Evolutionary conservation across 257 asterid genomes (phyloP), one percentile per base, ranked within the genome.

Genomic region (Solanum gandarillasii): DNA sequence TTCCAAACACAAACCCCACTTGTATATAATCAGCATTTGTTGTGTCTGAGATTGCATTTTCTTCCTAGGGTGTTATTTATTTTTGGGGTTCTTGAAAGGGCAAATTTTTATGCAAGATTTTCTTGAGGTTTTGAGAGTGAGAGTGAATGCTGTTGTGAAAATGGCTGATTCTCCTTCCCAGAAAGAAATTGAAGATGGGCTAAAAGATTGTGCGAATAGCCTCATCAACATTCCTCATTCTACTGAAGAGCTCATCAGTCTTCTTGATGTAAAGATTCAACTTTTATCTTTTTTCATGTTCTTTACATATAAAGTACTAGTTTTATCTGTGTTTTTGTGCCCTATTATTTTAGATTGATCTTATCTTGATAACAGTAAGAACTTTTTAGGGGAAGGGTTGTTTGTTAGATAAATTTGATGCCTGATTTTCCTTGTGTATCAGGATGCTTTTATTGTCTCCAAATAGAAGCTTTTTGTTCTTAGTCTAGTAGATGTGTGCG

Each of bases 201-300:
- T 87, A 23, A 87, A 29, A 35, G 68, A 65, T 11, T 65, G 35
- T 39, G 86, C 71, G 10, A 31, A 21, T 81, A 25, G 20, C 23
- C 86, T 87, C 8, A 67, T 25, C 16, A 31, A 6, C n/a, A 68
- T 67, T 60, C 86, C 89, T 87, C 21, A 79, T 10, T 62, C 82
- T 16, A 67, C 32, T 65, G 86, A 60, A 31, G 89, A 87, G 41
- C 89, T 87, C 9, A 85, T 87, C 14, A 62, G 5, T 73, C 83
- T 87, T 18, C 76, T 87, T 36, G 83, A 87, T 60, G 89, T 87
- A 79, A 87, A 39, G 41, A 16, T 87, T 35, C 72, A 48, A n/a
- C 31, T 76, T 76, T 23, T 76, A 14, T 70, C 7, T 41, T 39
- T 39, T 52, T 43, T 67, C 12, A 13, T 85, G 31, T 85, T 71